phyloP scores from a whole-genome alignment of 1,139 yeast genomes.

The Geotrichum phurueaensis region DNA sequence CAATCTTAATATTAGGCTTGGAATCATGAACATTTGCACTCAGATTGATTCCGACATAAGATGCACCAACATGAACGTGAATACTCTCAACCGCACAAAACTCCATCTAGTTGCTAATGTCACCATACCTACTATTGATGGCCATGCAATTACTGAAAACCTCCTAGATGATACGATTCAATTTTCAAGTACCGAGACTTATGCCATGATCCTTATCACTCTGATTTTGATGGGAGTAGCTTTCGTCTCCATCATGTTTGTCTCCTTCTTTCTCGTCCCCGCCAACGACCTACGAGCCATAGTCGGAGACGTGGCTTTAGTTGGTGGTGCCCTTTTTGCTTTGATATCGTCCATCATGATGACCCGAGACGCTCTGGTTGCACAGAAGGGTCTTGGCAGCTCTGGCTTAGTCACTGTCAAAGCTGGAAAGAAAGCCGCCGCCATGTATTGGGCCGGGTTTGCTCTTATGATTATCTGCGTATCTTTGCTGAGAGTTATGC shows the following conservation, averaged over 20 bases:
- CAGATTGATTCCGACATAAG: not conserved
- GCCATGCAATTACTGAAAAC: not conserved
- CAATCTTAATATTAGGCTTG: slow-evolving; percentile 1
- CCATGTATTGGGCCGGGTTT: slow-evolving; percentile 59
- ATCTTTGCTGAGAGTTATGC: not conserved
- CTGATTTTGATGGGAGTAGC: slow-evolving; percentile 3
- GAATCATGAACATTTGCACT: slow-evolving; percentile 14
- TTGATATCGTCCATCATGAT: not conserved
- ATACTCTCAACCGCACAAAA: not conserved
- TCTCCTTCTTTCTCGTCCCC: not conserved
- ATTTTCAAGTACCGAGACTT: not conserved
- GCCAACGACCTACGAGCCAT: not conserved
- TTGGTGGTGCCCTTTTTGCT: not conserved
- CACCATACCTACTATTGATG: not conserved
- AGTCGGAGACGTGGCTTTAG: not conserved
- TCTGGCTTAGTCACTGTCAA: slow-evolving; percentile 43
- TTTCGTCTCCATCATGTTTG: not conserved
- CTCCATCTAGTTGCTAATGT: slow-evolving; percentile 7
- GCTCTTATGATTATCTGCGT: slow-evolving; percentile 36
- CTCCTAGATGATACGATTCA: slow-evolving; percentile 1
- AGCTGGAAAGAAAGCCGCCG: slow-evolving; percentile 51
- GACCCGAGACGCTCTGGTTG: not conserved
- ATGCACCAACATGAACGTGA: slow-evolving; percentile 9
- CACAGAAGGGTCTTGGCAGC: slow-evolving; percentile 29
- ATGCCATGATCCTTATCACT: slow-evolving; percentile 6